phyloP scores from a whole-genome alignment of 2,329 filamentous ascomycete species.

The Thermomyces lanuginosus region DNA sequence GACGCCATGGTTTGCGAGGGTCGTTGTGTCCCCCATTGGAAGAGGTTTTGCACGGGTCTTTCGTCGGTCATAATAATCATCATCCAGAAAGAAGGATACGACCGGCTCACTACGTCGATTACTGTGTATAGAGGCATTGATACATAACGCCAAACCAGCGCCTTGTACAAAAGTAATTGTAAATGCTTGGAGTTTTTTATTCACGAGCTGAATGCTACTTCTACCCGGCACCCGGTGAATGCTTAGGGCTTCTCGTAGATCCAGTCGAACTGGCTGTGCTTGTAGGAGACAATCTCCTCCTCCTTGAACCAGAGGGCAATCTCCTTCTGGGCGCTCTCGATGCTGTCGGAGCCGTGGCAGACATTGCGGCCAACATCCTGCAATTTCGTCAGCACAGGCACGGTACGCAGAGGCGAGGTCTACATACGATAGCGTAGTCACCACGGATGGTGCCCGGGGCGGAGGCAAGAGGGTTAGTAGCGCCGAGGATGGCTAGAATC shows the following conservation, averaged over 20 bases:
- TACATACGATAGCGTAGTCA: constrained; percentile 58
- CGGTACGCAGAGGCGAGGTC: not conserved
- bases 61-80: constrained; percentile 13
- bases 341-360: constrained; percentile 97
- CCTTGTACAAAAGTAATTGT: no score
- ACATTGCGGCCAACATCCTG: constrained; percentile 87
- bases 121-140: no score
- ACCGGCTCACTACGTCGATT: no score
- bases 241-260: constrained; percentile 74
- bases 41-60: constrained; percentile 26
- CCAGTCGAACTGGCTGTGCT: constrained; percentile 75
- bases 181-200: no score
- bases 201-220: no score
- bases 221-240: constrained; percentile 8
- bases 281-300: constrained; percentile 71
- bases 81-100: not conserved
- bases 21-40: constrained; percentile 37
- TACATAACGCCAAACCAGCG: no score
- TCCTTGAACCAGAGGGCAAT: constrained; percentile 96
- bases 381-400: constrained; percentile 7
- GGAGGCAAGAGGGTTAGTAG: constrained; percentile 94
- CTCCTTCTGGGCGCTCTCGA: constrained; percentile 99
- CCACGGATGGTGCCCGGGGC: constrained; percentile 96
- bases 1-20: constrained; percentile 78
- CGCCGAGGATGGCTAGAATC: constrained; percentile 65